Conservation (phyloP, 2,329 filamentous ascomycete genomes). For the Microdochium nivale region DNA sequence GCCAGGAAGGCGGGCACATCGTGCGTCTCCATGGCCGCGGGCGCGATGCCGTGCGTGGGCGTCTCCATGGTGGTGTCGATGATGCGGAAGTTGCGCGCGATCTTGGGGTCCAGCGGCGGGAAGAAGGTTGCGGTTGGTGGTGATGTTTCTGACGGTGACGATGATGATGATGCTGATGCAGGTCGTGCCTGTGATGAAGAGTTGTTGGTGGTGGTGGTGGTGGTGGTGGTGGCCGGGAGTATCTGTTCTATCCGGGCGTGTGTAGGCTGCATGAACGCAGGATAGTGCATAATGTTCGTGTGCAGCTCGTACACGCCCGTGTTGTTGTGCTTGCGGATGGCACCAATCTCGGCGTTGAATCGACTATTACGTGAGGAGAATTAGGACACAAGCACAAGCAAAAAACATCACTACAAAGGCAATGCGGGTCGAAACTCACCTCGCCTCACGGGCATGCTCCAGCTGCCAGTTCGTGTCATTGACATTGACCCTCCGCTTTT, state of each 20-base stretch:
- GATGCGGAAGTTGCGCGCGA: constrained; percentile 48
- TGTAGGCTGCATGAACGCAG: constrained; percentile 80
- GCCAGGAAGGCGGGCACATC: constrained; percentile 38
- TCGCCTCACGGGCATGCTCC: constrained; percentile 85
- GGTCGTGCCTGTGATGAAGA: constrained; percentile 10
- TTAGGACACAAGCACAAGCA: too few species aligned
- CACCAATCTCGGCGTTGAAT: constrained; percentile 71
- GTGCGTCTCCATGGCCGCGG: constrained; percentile 32
- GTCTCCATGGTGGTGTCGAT: constrained; percentile 48
- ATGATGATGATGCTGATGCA: constrained; percentile 20
- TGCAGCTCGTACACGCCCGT: constrained; percentile 85
- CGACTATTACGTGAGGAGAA: constrained; percentile 56
- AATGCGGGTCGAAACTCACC: constrained; percentile 53
- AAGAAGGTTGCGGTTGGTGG: too few species aligned
- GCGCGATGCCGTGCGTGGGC: constrained; percentile 34
- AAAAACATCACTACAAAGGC: too few species aligned
- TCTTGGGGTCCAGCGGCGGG: constrained; percentile 35
- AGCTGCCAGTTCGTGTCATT: constrained; percentile 96
- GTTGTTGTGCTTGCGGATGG: constrained; percentile 59
- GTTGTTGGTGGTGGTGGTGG: constrained; percentile 10
- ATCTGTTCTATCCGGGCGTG: constrained; percentile 76
- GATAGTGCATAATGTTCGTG: constrained; percentile 86
- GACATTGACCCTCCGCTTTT: constrained; percentile 78
- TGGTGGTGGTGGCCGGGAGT: constrained; percentile 24
- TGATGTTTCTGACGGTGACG: too few species aligned